A percentile compares a stretch with the other conserved stretches of the same genome.
phyloP scores from a whole-genome alignment of 1,139 yeast species.

The Zygosaccharomyces sapae region DNA sequence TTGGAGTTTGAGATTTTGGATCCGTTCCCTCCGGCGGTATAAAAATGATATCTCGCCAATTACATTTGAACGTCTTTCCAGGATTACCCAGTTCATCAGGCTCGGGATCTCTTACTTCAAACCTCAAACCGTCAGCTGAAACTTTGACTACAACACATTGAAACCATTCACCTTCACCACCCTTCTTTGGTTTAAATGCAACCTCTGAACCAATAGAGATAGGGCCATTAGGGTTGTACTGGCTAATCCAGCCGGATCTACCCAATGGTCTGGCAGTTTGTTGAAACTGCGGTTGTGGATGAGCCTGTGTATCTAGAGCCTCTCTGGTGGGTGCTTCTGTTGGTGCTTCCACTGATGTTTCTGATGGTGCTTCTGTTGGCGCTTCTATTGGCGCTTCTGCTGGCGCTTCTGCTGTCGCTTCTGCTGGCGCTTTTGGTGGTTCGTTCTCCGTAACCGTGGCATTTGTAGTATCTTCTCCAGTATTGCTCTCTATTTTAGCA shows the following conservation, averaged over 20 bases:
- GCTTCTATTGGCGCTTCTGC: neutral
- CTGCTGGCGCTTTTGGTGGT: slow-evolving; percentile 2
- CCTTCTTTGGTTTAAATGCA: slow-evolving; percentile 71
- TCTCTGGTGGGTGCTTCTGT: neutral
- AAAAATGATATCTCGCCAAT: slow-evolving; percentile 70
- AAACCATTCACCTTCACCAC: slow-evolving; percentile 89
- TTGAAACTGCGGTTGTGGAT: neutral
- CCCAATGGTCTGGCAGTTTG: slow-evolving; percentile 21
- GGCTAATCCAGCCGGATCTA: slow-evolving; percentile 38
- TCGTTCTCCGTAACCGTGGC: neutral
- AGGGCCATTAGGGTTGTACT: slow-evolving; percentile 57
- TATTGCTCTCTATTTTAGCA: neutral
- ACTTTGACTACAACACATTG: slow-evolving; percentile 86
- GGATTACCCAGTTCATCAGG: slow-evolving; percentile 92
- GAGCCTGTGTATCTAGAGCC: neutral
- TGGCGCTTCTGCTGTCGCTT: neutral
- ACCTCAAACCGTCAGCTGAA: slow-evolving; percentile 66
- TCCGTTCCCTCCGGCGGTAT: slow-evolving; percentile 54
- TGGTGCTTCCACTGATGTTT: neutral
- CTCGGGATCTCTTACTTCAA: slow-evolving; percentile 93
- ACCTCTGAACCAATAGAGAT: slow-evolving; percentile 73
- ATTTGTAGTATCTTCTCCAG: neutral
- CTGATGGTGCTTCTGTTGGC: neutral
- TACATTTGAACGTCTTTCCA: slow-evolving; percentile 82
- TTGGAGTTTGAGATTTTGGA: slow-evolving; percentile 43